Base-by-base conservation (phyloP, 2,329 filamentous ascomycete genomes). In the Penicillium palitans region DNA sequence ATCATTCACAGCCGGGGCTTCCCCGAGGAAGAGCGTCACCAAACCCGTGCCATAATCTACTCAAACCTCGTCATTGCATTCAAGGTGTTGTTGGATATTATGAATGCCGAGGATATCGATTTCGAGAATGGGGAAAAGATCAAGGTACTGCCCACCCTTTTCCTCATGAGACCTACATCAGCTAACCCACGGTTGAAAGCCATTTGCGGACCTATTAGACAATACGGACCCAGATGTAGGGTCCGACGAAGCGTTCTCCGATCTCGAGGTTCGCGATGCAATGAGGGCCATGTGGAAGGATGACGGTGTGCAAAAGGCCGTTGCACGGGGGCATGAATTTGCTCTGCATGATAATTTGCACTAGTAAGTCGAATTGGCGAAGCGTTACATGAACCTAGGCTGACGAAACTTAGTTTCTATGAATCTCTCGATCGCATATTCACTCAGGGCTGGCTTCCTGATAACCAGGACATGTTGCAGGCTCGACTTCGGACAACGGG, bases 1-100 rank as follows among this genome's bases (percentile, higher is more conserved):
- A 87, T 99, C 76, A 97, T 99, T 68, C 95, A 98, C 75, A 87
- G 91, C 15, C 88, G 92, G 75, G 93, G 95, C 51, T 98, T 98
- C 79, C 91, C 87, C 71, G 90, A 90, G 70, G 87, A 86, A 64
- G 95, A 98, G 76, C 90, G 92, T 75, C 87, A 96, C 65, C 91
- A 97, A 81, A 96, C 91, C 84, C 92, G 95, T 68, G 90, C 92
- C 17, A 93, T 97, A 70, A 93, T 98, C 66, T 98, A 97, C 78
- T 93, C 89, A 77, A 99, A 99, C 76, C 84, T 98, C 65, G 82
- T 97, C 52, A 90, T 96, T 68, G 93, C 93, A 2, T 95, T 96
- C 80, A 91, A 93, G 74, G 87, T 93, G 66, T 89, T 97, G 64
- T 84, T 91, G 70, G 91, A 95, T 62, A 93, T 93, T 53, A 98